A percentile compares a stretch with the other conserved stretches of the same genome.
Conservation (phyloP, 306 rosid species). For the Prunus salicina region DNA sequence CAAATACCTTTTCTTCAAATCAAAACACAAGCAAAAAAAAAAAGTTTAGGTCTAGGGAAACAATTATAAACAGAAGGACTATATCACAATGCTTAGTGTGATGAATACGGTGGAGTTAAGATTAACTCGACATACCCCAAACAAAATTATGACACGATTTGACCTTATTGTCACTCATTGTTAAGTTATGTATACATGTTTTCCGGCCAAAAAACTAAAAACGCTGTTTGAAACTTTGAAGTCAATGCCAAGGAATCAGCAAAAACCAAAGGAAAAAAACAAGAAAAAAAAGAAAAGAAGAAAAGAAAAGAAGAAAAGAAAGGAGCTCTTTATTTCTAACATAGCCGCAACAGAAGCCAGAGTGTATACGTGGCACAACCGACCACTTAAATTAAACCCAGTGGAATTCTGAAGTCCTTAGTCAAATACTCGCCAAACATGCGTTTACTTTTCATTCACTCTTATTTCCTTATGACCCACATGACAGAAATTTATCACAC, state of each 20-base stretch:
- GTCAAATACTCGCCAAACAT: slow-evolving; percentile 54
- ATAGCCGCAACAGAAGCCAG: neutral
- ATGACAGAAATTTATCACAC: neutral
- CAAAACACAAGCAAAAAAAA: too few relatives aligned
- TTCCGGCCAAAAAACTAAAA: neutral
- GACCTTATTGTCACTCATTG: neutral
- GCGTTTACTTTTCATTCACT: slow-evolving; percentile 22
- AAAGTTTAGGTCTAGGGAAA: too few relatives aligned
- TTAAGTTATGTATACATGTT: neutral
- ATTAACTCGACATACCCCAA: neutral
- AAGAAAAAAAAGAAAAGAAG: neutral
- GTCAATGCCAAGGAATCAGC: neutral
- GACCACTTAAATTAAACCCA: slow-evolving; percentile 20
- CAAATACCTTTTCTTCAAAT: neutral
- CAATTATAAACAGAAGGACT: too few relatives aligned
- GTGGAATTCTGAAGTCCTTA: neutral
- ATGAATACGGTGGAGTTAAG: neutral
- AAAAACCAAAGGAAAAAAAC: neutral
- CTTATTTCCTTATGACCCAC: slow-evolving; percentile 4
- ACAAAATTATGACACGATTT: neutral
- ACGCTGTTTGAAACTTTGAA: neutral
- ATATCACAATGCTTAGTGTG: too few relatives aligned
- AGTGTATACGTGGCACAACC: slow-evolving; percentile 8
- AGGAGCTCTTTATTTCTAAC: neutral
- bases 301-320: neutral